These are phyloP conservation scores for Vanrija pseudolonga DNA, from an alignment of 1,284 basidiomycete genomes.

Conservation along the genomic window DNA sequence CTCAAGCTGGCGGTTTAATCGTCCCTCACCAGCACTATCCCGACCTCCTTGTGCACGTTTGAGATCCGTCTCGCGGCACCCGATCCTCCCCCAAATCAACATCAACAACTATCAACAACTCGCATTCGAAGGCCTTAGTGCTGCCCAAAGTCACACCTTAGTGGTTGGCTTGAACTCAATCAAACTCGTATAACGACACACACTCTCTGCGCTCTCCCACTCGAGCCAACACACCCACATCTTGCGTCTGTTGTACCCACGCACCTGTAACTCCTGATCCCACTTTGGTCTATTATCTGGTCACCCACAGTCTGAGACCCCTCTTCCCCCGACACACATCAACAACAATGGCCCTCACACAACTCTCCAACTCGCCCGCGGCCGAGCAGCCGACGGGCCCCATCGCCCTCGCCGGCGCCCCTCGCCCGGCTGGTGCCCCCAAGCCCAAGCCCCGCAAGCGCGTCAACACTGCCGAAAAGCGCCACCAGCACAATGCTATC, in stretches of 20 bases:
- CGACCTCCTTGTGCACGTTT: constrained; percentile 50
- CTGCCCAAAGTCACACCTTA: background rate
- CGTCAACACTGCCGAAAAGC: constrained; percentile 87
- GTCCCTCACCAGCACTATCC: constrained; percentile 17
- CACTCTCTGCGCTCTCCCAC: no score
- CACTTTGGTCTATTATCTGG: background rate
- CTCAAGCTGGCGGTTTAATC: constrained; percentile 40
- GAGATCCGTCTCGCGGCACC: constrained; percentile 49
- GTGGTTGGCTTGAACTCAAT: background rate
- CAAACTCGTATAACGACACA: no score
- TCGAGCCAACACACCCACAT: background rate
- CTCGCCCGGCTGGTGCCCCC: constrained; percentile 19
- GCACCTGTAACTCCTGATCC: background rate
- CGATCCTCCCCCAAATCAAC: constrained; percentile 22
- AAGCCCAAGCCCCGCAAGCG: constrained; percentile 66
- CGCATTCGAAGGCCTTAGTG: background rate
- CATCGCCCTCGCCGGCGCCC: constrained; percentile 15
- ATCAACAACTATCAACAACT: background rate
- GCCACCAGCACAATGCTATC: constrained; percentile 91
- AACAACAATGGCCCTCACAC: background rate
- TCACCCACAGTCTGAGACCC: no score
- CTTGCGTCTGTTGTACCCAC: constrained; percentile 1
- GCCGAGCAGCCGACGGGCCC: constrained; percentile 17
- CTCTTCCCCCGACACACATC: no score
- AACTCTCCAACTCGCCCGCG: constrained; percentile 16